Base-by-base conservation (phyloP, 2,329 filamentous ascomycete genomes). In the Akanthomyces muscarius region DNA sequence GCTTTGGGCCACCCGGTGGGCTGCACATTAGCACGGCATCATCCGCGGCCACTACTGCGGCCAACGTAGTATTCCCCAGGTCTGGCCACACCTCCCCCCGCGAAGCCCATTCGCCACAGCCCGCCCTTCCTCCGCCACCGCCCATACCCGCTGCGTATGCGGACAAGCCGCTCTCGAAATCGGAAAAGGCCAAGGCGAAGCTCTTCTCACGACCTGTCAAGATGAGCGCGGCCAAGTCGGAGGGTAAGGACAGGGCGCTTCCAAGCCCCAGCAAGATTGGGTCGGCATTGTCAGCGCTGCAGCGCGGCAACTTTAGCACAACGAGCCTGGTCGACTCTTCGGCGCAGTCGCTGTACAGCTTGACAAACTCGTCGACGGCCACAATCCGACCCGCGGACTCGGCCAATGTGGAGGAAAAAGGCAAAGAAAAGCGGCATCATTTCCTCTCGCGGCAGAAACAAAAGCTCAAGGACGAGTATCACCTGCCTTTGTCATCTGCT, bases 381-480 rank as follows among this genome's bases (percentile, higher is more conserved):
- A 93, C 90, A 0, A 86, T 94, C 63, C 85, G 90, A n/a, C 84
- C 89, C 0, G 70, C 76, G 13, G 86, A 89, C 50, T 55, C 60
- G 76, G 80, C 70, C 16, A 74, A 78, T 6, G 76, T 71, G 3
- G 79, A 80, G 54, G 80, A 80, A 65, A 81, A 80, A 65, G 83
- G 83, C 41, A 76, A 74, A 75, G 87, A 90, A 69, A 90, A 89
- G 76, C 90, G 89, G 67, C 90, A 92, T 68, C 87, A 93, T 70
- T 93, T 94, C 68, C 73, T 94, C 60, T 91, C 89, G 8, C 82
- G 90, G 45, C 89, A 91, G 71, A 93, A 92, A 71, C 84, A 92
- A 70, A 93, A 92, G 73, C 78, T 91, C 63, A 89, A 89, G 74
- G 88, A 91, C 66, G 90, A 92, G 65, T 87, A 86, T 66, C 83